Evolutionary conservation across 768 basidiomycete species (phyloP), one percentile per base, ranked within the genome.

Genomic region (Calocybe gangraenosa): DNA sequence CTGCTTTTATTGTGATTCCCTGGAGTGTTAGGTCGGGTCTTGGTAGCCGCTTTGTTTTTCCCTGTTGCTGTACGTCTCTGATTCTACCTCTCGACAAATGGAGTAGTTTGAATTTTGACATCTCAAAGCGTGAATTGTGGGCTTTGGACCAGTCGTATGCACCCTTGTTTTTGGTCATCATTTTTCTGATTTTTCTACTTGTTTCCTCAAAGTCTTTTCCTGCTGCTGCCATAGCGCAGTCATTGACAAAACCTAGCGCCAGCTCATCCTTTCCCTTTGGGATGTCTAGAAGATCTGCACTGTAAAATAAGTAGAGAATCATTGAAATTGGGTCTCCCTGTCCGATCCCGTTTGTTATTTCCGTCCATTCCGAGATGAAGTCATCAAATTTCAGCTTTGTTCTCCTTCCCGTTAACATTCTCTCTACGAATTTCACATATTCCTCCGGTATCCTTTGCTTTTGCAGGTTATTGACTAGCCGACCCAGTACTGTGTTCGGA

Each of bases 371-470:
- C 0, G 64, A 64, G 0, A 19, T 46, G 49, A 30, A 63, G 44
- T 63, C 56, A 20, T 64, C 63, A 34, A 68, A 66, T 0, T 32
- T 20, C 0, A 67, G 32, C 4, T n/a, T 36, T 0, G 63, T 65
- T 13, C 25, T 37, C 11, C 59, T 31, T 3, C 46, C 53, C 6
- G 23, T 37, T 15, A 64, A 53, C 14, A 50, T 42, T 1, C 50
- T 18, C 19, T 47, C 36, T 0, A 62, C 39, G 33, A 48, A 62
- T 0, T 40, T 32, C 0, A 54, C 47, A 18, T 52, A 50, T 7
- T 47, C 47, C 38, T 50, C 38, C 2, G 65, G 65, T 1, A 65
- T 41, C 0, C 59, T 37, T 9, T 31, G 15, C 15, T 42, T 44
- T 30, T 55, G 3, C 47, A 65, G 52, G 39, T 66, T 53, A 40